Conservation (phyloP, 1,284 basidiomycete genomes). For the Ganoderma sinense region DNA sequence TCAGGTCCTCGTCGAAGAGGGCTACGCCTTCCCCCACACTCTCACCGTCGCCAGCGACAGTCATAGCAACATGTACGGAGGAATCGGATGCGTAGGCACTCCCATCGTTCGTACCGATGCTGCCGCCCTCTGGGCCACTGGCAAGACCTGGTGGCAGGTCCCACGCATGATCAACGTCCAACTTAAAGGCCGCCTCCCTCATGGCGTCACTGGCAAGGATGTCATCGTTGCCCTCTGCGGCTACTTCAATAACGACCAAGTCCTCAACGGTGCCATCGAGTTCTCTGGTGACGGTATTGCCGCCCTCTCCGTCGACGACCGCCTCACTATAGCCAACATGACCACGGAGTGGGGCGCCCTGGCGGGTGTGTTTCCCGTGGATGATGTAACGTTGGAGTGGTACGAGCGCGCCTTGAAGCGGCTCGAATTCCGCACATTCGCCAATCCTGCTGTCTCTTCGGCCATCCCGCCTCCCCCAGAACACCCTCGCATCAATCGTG, state of each 20-base stretch:
- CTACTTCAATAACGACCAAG: slow-evolving; percentile 97
- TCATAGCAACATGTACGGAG: slow-evolving; percentile 99
- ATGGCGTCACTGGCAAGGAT: slow-evolving; percentile 97
- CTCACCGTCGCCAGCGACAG: slow-evolving; percentile 96
- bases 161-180: slow-evolving; percentile 97
- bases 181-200: slow-evolving; percentile 81
- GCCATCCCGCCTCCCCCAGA: slow-evolving; percentile 74
- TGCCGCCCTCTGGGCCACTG: slow-evolving; percentile 97
- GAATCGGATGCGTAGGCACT: slow-evolving; percentile 96
- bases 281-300: slow-evolving; percentile 95
- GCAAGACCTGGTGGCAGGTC: slow-evolving; percentile 99
- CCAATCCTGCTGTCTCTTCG: slow-evolving; percentile 52
- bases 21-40: slow-evolving; percentile 94
- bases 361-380: slow-evolving; percentile 94
- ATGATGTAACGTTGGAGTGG: slow-evolving; percentile 86
- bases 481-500: slow-evolving; percentile 89
- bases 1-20: slow-evolving; percentile 95
- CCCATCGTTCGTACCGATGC: slow-evolving; percentile 95
- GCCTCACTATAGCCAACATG: slow-evolving; percentile 97
- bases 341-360: slow-evolving; percentile 99
- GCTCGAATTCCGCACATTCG: slow-evolving; percentile 84
- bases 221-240: slow-evolving; percentile 98
- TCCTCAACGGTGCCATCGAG: slow-evolving; percentile 98
- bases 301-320: slow-evolving; percentile 87
- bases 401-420: slow-evolving; percentile 85